Conservation (phyloP, 352 stramenopile genomes). For the Peronospora farinosa region DNA sequence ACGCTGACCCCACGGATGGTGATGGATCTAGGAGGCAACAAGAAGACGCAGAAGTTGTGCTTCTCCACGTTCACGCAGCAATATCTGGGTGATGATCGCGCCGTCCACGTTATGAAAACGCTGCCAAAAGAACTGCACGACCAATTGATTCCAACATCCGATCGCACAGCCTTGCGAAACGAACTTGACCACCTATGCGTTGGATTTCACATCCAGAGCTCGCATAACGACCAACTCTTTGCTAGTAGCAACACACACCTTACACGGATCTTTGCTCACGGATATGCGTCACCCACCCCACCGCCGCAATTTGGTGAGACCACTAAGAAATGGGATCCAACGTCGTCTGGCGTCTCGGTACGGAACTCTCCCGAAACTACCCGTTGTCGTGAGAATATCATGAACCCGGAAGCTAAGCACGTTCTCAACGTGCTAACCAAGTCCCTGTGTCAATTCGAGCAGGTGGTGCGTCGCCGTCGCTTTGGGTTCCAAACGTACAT, state of each 20-base stretch:
- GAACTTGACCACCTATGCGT: conserved; percentile 50
- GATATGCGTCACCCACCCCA: conserved; percentile 35
- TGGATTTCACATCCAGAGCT: conserved; percentile 45
- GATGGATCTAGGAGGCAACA: conserved; percentile 27
- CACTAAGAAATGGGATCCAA: neutral
- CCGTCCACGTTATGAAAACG: conserved; percentile 60
- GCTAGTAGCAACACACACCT: conserved; percentile 31
- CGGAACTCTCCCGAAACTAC: neutral
- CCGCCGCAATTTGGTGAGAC: neutral
- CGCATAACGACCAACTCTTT: conserved; percentile 14
- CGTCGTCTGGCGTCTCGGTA: neutral
- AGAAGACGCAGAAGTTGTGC: conserved; percentile 38
- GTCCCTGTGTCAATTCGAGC: conserved; percentile 46
- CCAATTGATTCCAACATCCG: conserved; percentile 32
- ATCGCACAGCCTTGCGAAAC: conserved; percentile 38
- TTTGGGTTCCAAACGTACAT: conserved; percentile 68
- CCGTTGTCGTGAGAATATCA: conserved; percentile 28
- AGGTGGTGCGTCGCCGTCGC: conserved; percentile 49
- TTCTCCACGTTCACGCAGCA: conserved; percentile 45
- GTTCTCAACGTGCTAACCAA: conserved; percentile 43
- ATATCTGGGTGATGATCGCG: conserved; percentile 38
- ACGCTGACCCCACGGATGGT: conserved; percentile 26
- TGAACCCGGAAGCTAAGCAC: conserved; percentile 44
- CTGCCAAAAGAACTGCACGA: conserved; percentile 45
- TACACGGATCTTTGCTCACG: conserved; percentile 49